These are phyloP conservation scores for Exophiala aquamarina DNA, from an alignment of 2,329 filamentous ascomycete species.

Conservation along the genomic window DNA sequence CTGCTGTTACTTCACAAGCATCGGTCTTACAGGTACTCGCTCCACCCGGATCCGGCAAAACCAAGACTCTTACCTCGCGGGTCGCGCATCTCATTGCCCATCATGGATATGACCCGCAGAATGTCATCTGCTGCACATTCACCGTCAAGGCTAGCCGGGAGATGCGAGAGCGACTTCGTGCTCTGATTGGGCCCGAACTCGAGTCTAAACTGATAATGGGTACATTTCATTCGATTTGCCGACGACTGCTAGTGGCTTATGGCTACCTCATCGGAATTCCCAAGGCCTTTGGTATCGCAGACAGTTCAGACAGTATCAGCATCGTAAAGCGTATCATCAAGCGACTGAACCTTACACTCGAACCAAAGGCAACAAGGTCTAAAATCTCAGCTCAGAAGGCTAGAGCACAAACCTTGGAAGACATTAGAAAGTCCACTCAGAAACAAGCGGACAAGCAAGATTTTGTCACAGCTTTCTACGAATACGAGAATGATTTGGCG, in stretches of 20 bases:
- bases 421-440: slow-evolving; percentile 37
- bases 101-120: slow-evolving; percentile 71
- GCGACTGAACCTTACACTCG: slow-evolving; percentile 65
- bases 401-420: slow-evolving; percentile 49
- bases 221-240: slow-evolving; percentile 91
- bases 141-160: slow-evolving; percentile 92
- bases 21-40: slow-evolving; percentile 62
- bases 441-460: slow-evolving; percentile 57
- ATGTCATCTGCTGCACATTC: slow-evolving; percentile 94
- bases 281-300: slow-evolving; percentile 86
- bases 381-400: slow-evolving; percentile 71
- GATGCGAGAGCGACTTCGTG: slow-evolving; percentile 86
- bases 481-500: slow-evolving; percentile 75
- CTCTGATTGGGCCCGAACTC: slow-evolving; percentile 72
- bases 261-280: slow-evolving; percentile 79
- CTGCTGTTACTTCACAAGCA: slow-evolving; percentile 63
- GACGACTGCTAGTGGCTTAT: slow-evolving; percentile 80
- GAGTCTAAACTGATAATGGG: slow-evolving; percentile 80
- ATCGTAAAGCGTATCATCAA: slow-evolving; percentile 83
- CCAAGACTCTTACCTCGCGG: slow-evolving; percentile 88
- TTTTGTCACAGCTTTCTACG: slow-evolving; percentile 65
- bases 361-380: slow-evolving; percentile 67
- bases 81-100: slow-evolving; percentile 83
- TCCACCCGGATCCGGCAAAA: slow-evolving; percentile 77
- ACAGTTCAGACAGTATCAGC: slow-evolving; percentile 74